phyloP scores from a whole-genome alignment of 768 basidiomycete species.

The Hygrophorus russula region DNA sequence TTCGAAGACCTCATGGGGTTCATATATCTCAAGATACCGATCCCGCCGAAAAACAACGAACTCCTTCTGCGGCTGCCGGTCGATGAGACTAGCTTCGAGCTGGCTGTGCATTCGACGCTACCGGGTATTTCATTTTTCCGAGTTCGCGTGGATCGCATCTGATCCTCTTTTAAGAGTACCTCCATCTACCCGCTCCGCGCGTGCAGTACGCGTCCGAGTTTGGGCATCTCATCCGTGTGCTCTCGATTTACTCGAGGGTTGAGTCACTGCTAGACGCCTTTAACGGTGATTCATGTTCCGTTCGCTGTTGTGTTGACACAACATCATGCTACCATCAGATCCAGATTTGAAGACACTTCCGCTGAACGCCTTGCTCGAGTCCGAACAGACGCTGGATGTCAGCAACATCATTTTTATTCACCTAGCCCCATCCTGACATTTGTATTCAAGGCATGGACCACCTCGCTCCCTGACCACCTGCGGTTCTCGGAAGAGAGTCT shows the following conservation, averaged over 20 bases:
- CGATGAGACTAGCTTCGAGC: slow-evolving; percentile 73
- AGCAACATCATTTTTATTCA: slow-evolving; percentile 10
- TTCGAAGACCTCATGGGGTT: slow-evolving; percentile 41
- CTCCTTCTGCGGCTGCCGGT: slow-evolving; percentile 60
- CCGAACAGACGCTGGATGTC: slow-evolving; percentile 36
- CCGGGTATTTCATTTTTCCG: slow-evolving; percentile 25
- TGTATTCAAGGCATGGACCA: slow-evolving; percentile 44
- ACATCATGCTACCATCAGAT: slow-evolving; percentile 12
- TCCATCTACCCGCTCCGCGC: slow-evolving; percentile 51
- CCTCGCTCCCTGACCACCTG: slow-evolving; percentile 59
- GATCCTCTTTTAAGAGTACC: slow-evolving; percentile 39
- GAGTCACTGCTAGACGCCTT: slow-evolving; percentile 44
- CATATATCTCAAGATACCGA: slow-evolving; percentile 35
- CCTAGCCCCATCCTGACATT: slow-evolving; percentile 2
- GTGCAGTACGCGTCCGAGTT: slow-evolving; percentile 59
- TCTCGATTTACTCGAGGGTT: slow-evolving; percentile 51
- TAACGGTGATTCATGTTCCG: slow-evolving; percentile 27
- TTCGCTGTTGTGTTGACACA: not conserved
- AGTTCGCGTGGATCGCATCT: not conserved
- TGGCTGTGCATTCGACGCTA: slow-evolving; percentile 46
- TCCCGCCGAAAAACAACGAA: slow-evolving; percentile 31
- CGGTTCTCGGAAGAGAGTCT: slow-evolving; percentile 62
- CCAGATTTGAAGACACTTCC: slow-evolving; percentile 23
- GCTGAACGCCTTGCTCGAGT: slow-evolving; percentile 24
- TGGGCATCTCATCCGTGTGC: slow-evolving; percentile 64